These are phyloP conservation scores for Tephrocybe sp. DNA, from an alignment of 768 basidiomycete genomes.

Conservation along the genomic window DNA sequence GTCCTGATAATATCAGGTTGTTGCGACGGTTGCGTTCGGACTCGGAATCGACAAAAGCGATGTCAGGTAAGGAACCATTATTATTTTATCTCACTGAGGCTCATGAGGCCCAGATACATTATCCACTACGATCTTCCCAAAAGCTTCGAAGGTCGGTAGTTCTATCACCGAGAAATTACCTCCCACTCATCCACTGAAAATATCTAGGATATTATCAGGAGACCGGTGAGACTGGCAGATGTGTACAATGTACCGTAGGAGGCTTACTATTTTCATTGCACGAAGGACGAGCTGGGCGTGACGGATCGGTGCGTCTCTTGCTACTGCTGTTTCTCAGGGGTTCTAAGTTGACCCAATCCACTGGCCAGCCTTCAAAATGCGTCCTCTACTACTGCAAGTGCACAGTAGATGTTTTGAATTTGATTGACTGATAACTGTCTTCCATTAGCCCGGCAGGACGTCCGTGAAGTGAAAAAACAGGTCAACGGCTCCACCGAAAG, in stretches of 20 bases:
- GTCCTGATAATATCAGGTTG: conserved; percentile 43
- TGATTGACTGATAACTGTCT: not conserved
- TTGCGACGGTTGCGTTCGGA: conserved; percentile 83
- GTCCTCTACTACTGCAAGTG: conserved; percentile 77
- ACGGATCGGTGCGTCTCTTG: conserved; percentile 57
- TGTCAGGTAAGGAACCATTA: conserved; percentile 54
- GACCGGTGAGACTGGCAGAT: conserved; percentile 51
- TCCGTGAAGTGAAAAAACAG: conserved; percentile 50
- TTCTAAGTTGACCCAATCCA: not conserved
- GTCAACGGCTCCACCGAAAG: conserved; percentile 47
- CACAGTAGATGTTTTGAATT: not conserved
- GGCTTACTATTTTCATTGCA: conserved; percentile 11
- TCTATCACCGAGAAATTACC: not conserved
- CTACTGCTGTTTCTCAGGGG: not conserved
- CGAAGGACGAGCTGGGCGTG: conserved; percentile 76
- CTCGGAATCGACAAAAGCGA: conserved; percentile 86
- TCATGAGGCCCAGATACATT: conserved; percentile 50
- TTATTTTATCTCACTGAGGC: not conserved
- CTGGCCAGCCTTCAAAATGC: conserved; percentile 70
- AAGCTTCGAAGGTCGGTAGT: conserved; percentile 70
- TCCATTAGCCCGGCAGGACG: conserved; percentile 74
- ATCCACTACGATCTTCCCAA: conserved; percentile 84
- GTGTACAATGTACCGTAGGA: not conserved
- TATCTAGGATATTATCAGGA: conserved; percentile 81
- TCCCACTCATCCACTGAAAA: not conserved